phyloP scores from a whole-genome alignment of 2,329 filamentous ascomycete genomes.

The Apiospora phragmitis region DNA sequence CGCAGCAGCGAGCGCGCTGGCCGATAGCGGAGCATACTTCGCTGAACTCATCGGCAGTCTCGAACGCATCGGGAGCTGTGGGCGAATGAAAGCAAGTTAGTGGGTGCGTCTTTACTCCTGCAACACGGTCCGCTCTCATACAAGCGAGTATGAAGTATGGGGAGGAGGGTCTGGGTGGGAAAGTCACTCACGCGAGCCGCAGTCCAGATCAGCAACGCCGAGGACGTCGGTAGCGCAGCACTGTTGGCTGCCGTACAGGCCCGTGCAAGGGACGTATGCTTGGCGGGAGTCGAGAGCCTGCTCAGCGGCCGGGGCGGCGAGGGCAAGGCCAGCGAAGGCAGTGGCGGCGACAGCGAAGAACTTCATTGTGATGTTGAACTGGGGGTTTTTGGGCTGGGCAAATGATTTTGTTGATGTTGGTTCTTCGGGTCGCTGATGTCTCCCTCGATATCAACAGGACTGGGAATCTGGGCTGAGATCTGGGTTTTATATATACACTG shows the following conservation, averaged over 20 bases:
- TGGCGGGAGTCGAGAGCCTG: conserved; percentile 10
- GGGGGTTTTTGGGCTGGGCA: not conserved
- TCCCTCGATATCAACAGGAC: not conserved
- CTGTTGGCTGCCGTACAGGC: conserved; percentile 44
- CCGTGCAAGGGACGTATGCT: conserved; percentile 41
- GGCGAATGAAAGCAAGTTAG: not conserved
- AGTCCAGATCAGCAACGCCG: conserved; percentile 43
- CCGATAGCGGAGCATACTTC: conserved; percentile 41
- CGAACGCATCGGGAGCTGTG: conserved; percentile 36
- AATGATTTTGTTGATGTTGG: not conserved
- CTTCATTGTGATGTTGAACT: not conserved
- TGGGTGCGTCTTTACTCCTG: not conserved
- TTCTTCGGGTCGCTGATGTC: not conserved
- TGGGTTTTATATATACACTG: not conserved
- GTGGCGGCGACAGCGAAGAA: conserved; percentile 8
- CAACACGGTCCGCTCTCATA: not conserved
- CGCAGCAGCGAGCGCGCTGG: conserved; percentile 52
- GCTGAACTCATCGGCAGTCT: conserved; percentile 42
- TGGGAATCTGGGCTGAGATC: not conserved
- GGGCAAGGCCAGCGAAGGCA: conserved; percentile 12
- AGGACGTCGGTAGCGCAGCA: conserved; percentile 66
- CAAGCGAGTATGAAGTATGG: too few species aligned
- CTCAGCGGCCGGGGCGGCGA: conserved; percentile 13
- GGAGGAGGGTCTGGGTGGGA: not conserved
- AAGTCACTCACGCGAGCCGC: conserved; percentile 40